These are phyloP conservation scores for Pleurotus pulmonarius DNA, from an alignment of 768 basidiomycete species.

Conservation along the genomic window DNA sequence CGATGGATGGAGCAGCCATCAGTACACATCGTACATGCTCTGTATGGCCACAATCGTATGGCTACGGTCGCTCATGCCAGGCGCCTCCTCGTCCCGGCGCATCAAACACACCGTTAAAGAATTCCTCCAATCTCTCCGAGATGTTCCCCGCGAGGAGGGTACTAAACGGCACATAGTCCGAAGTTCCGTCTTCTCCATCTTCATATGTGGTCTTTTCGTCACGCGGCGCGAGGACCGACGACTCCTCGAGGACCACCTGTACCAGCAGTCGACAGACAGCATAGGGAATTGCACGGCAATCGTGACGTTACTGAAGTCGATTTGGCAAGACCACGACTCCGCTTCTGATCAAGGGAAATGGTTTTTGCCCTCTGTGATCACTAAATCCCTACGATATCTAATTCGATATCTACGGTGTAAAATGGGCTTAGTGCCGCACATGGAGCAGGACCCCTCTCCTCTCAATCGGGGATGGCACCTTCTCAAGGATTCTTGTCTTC, in stretches of 20 bases:
- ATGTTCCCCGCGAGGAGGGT: conserved; percentile 27
- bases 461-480: too few relatives aligned
- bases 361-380: too few relatives aligned
- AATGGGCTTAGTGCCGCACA: too few relatives aligned
- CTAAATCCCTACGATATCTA: too few relatives aligned
- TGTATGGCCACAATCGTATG: conserved; percentile 71
- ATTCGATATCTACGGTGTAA: too few relatives aligned
- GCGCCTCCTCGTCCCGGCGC: conserved; percentile 60
- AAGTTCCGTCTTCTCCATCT: conserved; percentile 76
- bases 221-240: conserved; percentile 39
- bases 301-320: conserved; percentile 42
- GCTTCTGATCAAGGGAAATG: background rate
- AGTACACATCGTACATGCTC: conserved; percentile 58
- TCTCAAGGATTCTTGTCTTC: too few relatives aligned
- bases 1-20: conserved; percentile 17
- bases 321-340: conserved; percentile 49
- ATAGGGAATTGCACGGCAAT: conserved; percentile 66
- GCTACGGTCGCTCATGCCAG: conserved; percentile 72
- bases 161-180: conserved; percentile 54
- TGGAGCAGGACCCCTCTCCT: too few relatives aligned
- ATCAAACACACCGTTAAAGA: conserved; percentile 52
- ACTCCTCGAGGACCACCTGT: conserved; percentile 42
- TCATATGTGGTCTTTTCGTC: conserved; percentile 67
- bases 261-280: conserved; percentile 46
- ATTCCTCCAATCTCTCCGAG: conserved; percentile 43